Conservation (phyloP, 2,329 filamentous ascomycete genomes). For the Pleoardoris graminearum region DNA sequence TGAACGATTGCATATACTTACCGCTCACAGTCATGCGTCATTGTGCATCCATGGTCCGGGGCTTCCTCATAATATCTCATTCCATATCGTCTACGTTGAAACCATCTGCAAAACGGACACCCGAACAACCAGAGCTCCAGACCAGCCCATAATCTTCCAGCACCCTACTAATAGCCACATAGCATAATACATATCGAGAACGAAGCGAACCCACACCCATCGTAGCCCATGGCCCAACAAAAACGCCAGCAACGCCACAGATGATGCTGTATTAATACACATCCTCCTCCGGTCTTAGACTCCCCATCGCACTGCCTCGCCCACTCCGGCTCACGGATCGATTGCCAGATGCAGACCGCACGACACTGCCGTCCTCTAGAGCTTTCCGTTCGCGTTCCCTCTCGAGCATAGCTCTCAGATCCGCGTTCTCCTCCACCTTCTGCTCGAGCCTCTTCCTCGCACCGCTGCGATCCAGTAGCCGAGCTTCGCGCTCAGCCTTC, state of each 20-base stretch:
- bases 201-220: neutral
- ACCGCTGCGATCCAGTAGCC: slow-evolving; percentile 80
- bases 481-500: slow-evolving; percentile 85
- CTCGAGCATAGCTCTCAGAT: slow-evolving; percentile 67
- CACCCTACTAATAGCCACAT: neutral
- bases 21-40: no score
- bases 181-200: neutral
- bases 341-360: slow-evolving; percentile 21
- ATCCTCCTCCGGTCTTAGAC: slow-evolving; percentile 18
- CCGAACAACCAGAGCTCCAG: neutral
- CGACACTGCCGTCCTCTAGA: slow-evolving; percentile 23
- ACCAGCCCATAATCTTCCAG: neutral
- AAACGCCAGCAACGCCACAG: neutral
- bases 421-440: slow-evolving; percentile 72
- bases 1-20: no score
- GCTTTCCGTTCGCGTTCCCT: slow-evolving; percentile 51
- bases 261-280: slow-evolving; percentile 26
- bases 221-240: neutral
- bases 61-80: neutral
- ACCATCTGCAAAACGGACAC: neutral
- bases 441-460: slow-evolving; percentile 80
- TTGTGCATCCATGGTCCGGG: no score
- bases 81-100: neutral
- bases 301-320: slow-evolving; percentile 25
- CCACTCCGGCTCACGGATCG: slow-evolving; percentile 26